A percentile compares a stretch with the other conserved stretches of the same genome.
Evolutionary conservation across 2,329 filamentous ascomycete species (phyloP).

Genomic region (Calonectria multiphialidica): DNA sequence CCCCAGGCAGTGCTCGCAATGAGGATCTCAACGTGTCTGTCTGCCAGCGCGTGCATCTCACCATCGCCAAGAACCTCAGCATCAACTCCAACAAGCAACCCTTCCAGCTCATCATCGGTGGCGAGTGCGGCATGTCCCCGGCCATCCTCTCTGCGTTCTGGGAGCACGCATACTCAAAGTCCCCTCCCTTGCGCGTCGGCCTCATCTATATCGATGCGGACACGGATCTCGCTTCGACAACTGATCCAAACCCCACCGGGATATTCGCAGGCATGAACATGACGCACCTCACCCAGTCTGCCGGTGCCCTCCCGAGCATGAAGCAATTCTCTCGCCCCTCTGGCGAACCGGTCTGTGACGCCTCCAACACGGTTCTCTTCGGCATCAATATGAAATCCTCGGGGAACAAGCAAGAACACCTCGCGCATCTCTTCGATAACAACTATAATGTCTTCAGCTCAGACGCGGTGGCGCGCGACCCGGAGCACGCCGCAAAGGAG

Average conservation of each 20-base stretch:
- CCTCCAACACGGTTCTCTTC: slow-evolving; percentile 34
- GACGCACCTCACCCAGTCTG: slow-evolving; percentile 27
- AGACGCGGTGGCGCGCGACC: slow-evolving; percentile 17
- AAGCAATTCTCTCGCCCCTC: slow-evolving; percentile 32
- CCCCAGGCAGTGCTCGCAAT: slow-evolving; percentile 24
- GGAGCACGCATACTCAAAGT: slow-evolving; percentile 12
- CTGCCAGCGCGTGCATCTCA: slow-evolving; percentile 20
- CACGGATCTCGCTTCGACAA: slow-evolving; percentile 35
- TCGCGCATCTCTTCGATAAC: slow-evolving; percentile 36
- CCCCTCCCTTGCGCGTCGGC: slow-evolving; percentile 21
- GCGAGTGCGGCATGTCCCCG: slow-evolving; percentile 35
- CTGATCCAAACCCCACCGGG: slow-evolving; percentile 29
- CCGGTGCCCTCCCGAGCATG: slow-evolving; percentile 29
- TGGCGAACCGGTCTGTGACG: slow-evolving; percentile 31
- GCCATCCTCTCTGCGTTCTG: slow-evolving; percentile 31
- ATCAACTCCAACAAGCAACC: background rate
- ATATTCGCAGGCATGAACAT: slow-evolving; percentile 40
- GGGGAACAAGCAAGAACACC: slow-evolving; percentile 36
- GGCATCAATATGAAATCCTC: slow-evolving; percentile 35
- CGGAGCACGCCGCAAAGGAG: slow-evolving; percentile 27
- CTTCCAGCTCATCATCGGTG: slow-evolving; percentile 34
- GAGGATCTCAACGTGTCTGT: slow-evolving; percentile 32
- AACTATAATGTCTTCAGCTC: slow-evolving; percentile 37
- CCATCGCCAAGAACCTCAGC: slow-evolving; percentile 2
- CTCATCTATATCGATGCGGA: slow-evolving; percentile 40